phyloP scores from a whole-genome alignment of 148 eudicot genomes.

The Nyssa sinensis region DNA sequence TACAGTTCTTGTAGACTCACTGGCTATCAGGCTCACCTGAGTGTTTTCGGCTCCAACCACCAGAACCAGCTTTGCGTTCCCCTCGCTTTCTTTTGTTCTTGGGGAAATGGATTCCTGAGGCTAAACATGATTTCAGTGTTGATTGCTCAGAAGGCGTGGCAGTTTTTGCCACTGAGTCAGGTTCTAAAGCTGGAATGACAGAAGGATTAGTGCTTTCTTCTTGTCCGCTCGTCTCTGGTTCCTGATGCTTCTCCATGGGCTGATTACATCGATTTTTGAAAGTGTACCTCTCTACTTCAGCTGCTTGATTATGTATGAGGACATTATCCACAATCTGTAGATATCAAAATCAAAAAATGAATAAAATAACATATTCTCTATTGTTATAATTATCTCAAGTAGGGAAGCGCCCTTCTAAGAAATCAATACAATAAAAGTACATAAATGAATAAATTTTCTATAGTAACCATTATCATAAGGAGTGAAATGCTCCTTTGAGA shows the following conservation, averaged over 20 bases:
- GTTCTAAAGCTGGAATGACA: constrained; percentile 16
- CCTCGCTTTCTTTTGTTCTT: constrained; percentile 78
- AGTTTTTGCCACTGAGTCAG: constrained; percentile 22
- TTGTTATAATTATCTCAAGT: constrained; percentile 9
- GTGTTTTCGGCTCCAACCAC: constrained; percentile 58
- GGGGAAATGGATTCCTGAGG: constrained; percentile 47
- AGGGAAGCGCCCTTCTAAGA: background rate
- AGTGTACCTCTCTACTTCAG: constrained; percentile 33
- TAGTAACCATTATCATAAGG: background rate
- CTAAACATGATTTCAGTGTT: constrained; percentile 40
- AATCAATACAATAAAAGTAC: constrained; percentile 1
- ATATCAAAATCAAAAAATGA: constrained; percentile 7
- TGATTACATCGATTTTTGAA: constrained; percentile 25
- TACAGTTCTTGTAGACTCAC: background rate
- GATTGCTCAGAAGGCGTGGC: constrained; percentile 32
- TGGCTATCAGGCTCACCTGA: constrained; percentile 43
- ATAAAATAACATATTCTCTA: background rate
- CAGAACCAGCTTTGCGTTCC: constrained; percentile 79
- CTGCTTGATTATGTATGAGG: constrained; percentile 35
- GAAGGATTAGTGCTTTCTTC: constrained; percentile 31
- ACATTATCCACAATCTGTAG: constrained; percentile 71
- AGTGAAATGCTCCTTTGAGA: background rate
- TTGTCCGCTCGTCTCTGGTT: constrained; percentile 33
- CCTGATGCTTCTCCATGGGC: constrained; percentile 33
- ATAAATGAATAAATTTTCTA: background rate